Evolutionary conservation across 805 yeast species (phyloP).

Genomic region (Hanseniaspora thailandica): DNA sequence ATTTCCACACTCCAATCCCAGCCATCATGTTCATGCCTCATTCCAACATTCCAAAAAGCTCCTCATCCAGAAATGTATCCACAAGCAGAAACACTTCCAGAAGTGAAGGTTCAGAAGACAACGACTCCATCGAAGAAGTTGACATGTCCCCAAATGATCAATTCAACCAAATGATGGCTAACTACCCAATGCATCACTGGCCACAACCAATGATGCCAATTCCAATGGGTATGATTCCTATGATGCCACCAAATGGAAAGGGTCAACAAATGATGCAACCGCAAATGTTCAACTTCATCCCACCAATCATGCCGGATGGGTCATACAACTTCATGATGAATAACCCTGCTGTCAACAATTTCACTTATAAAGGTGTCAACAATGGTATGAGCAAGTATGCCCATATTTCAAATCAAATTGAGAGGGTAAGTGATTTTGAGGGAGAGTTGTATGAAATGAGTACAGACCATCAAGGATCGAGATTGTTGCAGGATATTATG

Average conservation of each 20-base stretch:
- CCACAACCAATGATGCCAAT: background rate
- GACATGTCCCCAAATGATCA: background rate
- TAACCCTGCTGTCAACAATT: background rate
- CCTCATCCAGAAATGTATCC: background rate
- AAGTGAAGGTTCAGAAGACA: background rate
- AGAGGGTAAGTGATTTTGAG: slow-evolving; percentile 40
- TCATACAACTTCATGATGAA: background rate
- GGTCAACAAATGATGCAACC: background rate
- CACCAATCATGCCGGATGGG: background rate
- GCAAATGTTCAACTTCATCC: background rate
- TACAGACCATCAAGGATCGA: slow-evolving; percentile 93
- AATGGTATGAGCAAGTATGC: background rate
- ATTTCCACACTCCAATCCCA: background rate
- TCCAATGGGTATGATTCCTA: background rate
- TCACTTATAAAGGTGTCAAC: background rate
- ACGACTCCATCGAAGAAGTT: background rate
- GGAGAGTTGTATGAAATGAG: slow-evolving; percentile 72
- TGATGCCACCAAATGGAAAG: background rate
- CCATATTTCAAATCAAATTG: background rate
- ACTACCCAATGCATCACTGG: background rate
- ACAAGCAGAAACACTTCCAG: background rate
- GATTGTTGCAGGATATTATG: slow-evolving; percentile 79
- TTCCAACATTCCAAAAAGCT: background rate
- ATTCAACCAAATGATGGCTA: background rate
- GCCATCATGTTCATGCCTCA: background rate